A percentile compares a stretch with the other conserved stretches of the same genome.
Evolutionary conservation across 768 basidiomycete genomes (phyloP).

Genomic region (Pisolithus orientalis): DNA sequence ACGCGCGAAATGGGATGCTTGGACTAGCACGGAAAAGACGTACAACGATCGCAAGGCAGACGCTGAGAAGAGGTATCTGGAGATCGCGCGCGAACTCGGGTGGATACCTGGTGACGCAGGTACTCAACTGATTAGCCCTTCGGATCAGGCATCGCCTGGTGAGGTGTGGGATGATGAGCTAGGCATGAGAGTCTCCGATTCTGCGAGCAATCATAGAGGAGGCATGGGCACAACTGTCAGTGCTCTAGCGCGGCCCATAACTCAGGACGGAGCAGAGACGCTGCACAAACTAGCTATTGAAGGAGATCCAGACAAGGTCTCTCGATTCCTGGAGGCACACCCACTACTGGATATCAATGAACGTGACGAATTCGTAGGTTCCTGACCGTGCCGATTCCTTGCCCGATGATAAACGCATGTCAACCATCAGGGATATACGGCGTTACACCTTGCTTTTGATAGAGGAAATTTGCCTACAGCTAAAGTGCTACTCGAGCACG

Average conservation of each 20-base stretch:
- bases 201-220: slow-evolving; percentile 23
- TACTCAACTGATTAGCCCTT: slow-evolving; percentile 5
- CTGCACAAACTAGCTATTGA: slow-evolving; percentile 61
- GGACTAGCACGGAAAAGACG: slow-evolving; percentile 47
- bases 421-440: slow-evolving; percentile 68
- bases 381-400: not conserved
- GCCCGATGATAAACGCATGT: slow-evolving; percentile 1
- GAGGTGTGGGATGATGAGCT: slow-evolving; percentile 43
- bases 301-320: slow-evolving; percentile 44
- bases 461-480: slow-evolving; percentile 61
- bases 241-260: slow-evolving; percentile 39
- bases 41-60: slow-evolving; percentile 38
- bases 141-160: slow-evolving; percentile 23
- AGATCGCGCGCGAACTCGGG: slow-evolving; percentile 61
- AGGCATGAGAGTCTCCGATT: slow-evolving; percentile 18
- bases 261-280: slow-evolving; percentile 33
- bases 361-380: slow-evolving; percentile 68
- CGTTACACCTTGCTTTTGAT: slow-evolving; percentile 83
- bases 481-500: slow-evolving; percentile 49
- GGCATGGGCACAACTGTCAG: slow-evolving; percentile 61
- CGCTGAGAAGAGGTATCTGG: slow-evolving; percentile 62
- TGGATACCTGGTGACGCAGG: slow-evolving; percentile 43
- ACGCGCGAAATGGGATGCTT: slow-evolving; percentile 85
- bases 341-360: slow-evolving; percentile 48
- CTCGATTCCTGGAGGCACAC: slow-evolving; percentile 35